These are phyloP conservation scores for Ophiostoma perfectum DNA, from an alignment of 2,329 filamentous ascomycete species.

Conservation along the genomic window DNA sequence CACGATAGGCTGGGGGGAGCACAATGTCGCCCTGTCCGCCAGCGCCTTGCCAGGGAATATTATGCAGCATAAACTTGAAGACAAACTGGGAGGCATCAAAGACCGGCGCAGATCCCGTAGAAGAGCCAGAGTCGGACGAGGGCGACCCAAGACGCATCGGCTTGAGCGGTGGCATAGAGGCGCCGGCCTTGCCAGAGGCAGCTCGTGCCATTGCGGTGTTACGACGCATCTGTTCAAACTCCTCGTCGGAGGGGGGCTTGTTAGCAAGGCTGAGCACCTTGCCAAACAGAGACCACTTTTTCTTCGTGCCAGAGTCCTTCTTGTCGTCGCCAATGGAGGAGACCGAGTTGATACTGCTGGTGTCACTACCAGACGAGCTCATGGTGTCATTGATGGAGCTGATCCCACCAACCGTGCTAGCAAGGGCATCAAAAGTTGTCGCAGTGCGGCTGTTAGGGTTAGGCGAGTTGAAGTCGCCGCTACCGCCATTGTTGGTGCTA, in stretches of 20 bases:
- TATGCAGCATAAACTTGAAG: constrained; percentile 69
- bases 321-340: constrained; percentile 22
- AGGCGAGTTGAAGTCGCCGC: background rate
- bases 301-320: constrained; percentile 37
- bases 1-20: constrained; percentile 46
- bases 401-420: constrained; percentile 13
- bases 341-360: background rate
- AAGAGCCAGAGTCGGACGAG: constrained; percentile 46
- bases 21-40: constrained; percentile 43
- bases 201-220: constrained; percentile 45
- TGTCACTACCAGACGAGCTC: constrained; percentile 27
- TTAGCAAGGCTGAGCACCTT: constrained; percentile 52
- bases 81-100: constrained; percentile 55
- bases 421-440: constrained; percentile 21
- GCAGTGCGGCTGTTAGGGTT: constrained; percentile 13
- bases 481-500: constrained; percentile 8
- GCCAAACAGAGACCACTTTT: constrained; percentile 60
- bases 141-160: constrained; percentile 33
- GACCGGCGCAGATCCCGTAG: constrained; percentile 50
- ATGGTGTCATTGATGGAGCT: background rate
- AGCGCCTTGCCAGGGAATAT: constrained; percentile 31
- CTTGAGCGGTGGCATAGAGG: constrained; percentile 38
- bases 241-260: constrained; percentile 35
- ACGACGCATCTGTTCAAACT: constrained; percentile 46
- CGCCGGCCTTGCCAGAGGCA: background rate